A percentile compares a stretch with the other conserved stretches of the same genome.
phyloP scores from a whole-genome alignment of 768 basidiomycete genomes.

The Leccinum subtestaceum region DNA sequence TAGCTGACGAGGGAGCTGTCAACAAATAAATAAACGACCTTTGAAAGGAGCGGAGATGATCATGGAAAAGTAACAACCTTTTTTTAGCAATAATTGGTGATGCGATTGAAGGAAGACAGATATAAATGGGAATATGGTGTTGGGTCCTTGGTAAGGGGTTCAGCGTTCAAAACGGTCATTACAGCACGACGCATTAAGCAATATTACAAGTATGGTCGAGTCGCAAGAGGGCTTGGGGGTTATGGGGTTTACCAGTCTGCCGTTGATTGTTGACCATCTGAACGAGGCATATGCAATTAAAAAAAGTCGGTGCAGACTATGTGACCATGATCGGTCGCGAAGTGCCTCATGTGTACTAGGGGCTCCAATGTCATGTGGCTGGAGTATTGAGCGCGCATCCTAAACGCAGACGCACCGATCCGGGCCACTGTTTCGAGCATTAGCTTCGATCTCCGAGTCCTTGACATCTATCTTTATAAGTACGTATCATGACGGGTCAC shows the following conservation, averaged over 20 bases:
- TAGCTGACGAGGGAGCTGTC: background rate
- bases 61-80: slow-evolving; percentile 11
- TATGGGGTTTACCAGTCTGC: slow-evolving; percentile 32
- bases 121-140: slow-evolving; percentile 38
- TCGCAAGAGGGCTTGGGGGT: background rate
- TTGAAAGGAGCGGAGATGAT: slow-evolving; percentile 25
- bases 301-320: slow-evolving; percentile 52
- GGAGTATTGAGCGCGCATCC: slow-evolving; percentile 25
- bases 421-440: background rate
- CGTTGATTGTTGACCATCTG: slow-evolving; percentile 49
- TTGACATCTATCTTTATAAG: slow-evolving; percentile 4
- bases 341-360: background rate
- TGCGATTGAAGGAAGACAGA: slow-evolving; percentile 57
- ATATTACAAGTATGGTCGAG: slow-evolving; percentile 1
- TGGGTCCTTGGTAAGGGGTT: slow-evolving; percentile 14
- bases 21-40: background rate
- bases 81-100: slow-evolving; percentile 27
- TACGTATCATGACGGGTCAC: slow-evolving; percentile 3
- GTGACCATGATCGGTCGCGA: slow-evolving; percentile 33
- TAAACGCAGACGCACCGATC: slow-evolving; percentile 17
- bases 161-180: background rate
- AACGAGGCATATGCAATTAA: slow-evolving; percentile 37
- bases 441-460: background rate
- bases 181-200: slow-evolving; percentile 9
- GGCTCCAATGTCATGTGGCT: background rate